phyloP scores from a whole-genome alignment of 495 filamentous ascomycete species.

The Tuber borchii region DNA sequence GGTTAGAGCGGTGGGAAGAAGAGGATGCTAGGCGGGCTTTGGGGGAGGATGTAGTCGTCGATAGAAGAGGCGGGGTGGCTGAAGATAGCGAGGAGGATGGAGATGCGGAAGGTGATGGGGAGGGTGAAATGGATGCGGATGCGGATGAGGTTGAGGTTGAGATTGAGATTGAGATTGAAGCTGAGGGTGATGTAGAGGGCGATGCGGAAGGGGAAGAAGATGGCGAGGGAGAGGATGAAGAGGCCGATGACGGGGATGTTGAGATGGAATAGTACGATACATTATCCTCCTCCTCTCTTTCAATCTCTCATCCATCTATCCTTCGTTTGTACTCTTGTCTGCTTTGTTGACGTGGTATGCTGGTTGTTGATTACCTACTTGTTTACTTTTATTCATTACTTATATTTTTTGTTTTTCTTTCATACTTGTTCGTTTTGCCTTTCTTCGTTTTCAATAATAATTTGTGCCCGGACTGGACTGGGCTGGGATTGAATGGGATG shows the following conservation, averaged over 20 bases:
- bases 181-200: constrained; percentile 12
- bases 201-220: constrained; percentile 6
- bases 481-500: not conserved
- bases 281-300: not conserved
- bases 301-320: not conserved
- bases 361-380: constrained; percentile 16
- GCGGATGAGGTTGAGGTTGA: not conserved
- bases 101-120: constrained; percentile 28
- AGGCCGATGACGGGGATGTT: constrained; percentile 25
- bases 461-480: not conserved
- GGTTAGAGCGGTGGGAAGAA: constrained; percentile 68
- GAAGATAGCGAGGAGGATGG: constrained; percentile 33
- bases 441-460: not conserved
- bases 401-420: constrained; percentile 9
- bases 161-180: not conserved
- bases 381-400: constrained; percentile 23
- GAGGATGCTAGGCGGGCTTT: constrained; percentile 46
- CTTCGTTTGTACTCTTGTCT: not conserved
- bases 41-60: constrained; percentile 24
- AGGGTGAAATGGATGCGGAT: constrained; percentile 24
- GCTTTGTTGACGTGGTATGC: not conserved
- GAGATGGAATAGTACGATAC: constrained; percentile 27
- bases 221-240: constrained; percentile 8
- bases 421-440: not conserved
- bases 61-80: constrained; percentile 22